A percentile compares a stretch with the other conserved stretches of the same genome.
These are phyloP conservation scores for Rhodotorula taiwanensis DNA, from an alignment of 768 basidiomycete species.

Conservation along the genomic window DNA sequence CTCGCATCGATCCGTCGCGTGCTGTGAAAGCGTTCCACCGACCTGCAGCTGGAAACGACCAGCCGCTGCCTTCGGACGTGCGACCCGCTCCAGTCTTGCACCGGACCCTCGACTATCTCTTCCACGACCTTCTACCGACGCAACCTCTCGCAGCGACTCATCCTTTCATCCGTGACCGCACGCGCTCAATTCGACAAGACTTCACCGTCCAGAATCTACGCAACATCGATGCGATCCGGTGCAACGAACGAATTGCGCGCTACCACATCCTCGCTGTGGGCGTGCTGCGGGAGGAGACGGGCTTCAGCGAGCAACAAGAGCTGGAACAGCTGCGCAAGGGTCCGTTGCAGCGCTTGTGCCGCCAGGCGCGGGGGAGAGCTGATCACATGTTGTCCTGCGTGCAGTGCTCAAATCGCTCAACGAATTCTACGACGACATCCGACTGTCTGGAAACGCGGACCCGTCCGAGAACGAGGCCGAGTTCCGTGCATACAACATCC, in stretches of 20 bases:
- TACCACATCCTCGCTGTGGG: constrained; percentile 85
- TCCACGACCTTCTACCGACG: constrained; percentile 65
- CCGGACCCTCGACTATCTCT: constrained; percentile 88
- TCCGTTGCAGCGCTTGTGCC: too few relatives aligned
- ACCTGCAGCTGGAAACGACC: constrained; percentile 80
- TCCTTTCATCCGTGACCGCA: constrained; percentile 85
- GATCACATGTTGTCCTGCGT: too few relatives aligned
- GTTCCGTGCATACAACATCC: constrained; percentile 89
- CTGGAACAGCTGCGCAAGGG: constrained; percentile 88
- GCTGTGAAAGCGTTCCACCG: constrained; percentile 95
- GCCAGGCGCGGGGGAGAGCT: too few relatives aligned
- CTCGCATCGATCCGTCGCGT: constrained; percentile 70
- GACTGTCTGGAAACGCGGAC: constrained; percentile 51
- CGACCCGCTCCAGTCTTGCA: constrained; percentile 77
- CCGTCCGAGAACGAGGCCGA: constrained; percentile 76
- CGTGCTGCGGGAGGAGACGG: constrained; percentile 51
- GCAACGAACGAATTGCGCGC: constrained; percentile 85
- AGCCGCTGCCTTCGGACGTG: constrained; percentile 74
- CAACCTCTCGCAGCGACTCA: constrained; percentile 61
- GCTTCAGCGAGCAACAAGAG: constrained; percentile 62
- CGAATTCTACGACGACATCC: constrained; percentile 83
- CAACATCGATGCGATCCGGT: constrained; percentile 70
- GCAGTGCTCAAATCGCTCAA: constrained; percentile 83
- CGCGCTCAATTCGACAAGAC: constrained; percentile 81
- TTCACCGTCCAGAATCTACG: constrained; percentile 87